Percentiles rank a stretch among this genome's conserved stretches.
These are phyloP conservation scores for Hyphopichia fennica DNA, from an alignment of 1,139 yeast species.

Conservation along the genomic window DNA sequence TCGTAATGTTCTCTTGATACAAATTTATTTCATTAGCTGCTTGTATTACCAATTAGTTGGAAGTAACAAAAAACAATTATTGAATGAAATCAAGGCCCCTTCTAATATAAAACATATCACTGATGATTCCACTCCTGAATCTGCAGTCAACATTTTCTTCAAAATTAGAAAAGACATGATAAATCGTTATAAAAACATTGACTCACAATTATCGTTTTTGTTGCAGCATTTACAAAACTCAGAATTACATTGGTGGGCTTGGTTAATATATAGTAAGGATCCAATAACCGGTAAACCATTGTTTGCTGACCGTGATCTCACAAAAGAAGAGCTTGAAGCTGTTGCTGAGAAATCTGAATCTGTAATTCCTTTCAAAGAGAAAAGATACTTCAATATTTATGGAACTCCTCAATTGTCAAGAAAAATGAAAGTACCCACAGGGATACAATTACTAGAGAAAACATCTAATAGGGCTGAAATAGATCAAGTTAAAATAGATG, in stretches of 20 bases:
- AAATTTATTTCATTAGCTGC: conserved; percentile 31
- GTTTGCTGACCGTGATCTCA: conserved; percentile 22
- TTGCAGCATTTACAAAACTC: conserved; percentile 26
- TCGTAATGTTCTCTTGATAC: conserved; percentile 30
- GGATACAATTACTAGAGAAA: conserved; percentile 22
- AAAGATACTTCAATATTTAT: conserved; percentile 41
- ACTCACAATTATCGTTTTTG: conserved; percentile 26
- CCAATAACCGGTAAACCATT: conserved; percentile 29
- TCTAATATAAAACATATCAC: conserved; percentile 35
- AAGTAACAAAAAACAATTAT: conserved; percentile 22
- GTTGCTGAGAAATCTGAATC: conserved; percentile 16
- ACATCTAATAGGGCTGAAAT: conserved; percentile 1
- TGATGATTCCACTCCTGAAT: conserved; percentile 33
- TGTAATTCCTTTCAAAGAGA: conserved; percentile 30
- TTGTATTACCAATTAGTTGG: conserved; percentile 31
- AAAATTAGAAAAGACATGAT: conserved; percentile 30
- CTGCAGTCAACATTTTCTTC: conserved; percentile 18
- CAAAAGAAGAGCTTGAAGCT: conserved; percentile 20
- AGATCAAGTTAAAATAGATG: conserved; percentile 9
- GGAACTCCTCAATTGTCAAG: conserved; percentile 47
- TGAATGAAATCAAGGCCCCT: conserved; percentile 26
- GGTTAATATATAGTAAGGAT: conserved; percentile 43
- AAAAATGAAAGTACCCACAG: conserved; percentile 38
- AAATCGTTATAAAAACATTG: conserved; percentile 19
- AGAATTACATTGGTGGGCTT: conserved; percentile 44